phyloP scores from a whole-genome alignment of 352 stramenopile species.

The Blastocystis sp. region DNA sequence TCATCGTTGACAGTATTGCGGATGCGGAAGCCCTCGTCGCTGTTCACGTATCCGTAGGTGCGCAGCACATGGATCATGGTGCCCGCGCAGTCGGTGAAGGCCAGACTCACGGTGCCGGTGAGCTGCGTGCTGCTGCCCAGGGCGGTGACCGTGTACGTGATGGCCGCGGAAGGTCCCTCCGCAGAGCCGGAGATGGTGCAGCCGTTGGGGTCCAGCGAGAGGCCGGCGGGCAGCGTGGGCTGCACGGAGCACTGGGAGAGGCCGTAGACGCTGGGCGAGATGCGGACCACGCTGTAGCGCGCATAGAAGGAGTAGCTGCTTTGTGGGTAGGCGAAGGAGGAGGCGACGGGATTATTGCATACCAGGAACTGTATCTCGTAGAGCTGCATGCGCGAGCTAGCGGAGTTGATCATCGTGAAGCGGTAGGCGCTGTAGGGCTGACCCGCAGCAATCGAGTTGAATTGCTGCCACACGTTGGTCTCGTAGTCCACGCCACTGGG shows the following conservation, averaged over 20 bases:
- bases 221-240: neutral
- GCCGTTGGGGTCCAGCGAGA: neutral
- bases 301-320: neutral
- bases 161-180: neutral
- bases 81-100: neutral
- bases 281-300: neutral
- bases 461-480: neutral
- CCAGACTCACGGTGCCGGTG: neutral
- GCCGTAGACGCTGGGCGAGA: neutral
- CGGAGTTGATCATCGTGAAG: neutral
- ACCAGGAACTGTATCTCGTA: neutral
- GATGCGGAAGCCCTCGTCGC: neutral
- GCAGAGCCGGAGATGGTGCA: neutral
- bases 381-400: neutral
- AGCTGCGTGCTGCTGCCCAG: neutral
- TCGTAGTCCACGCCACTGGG: neutral
- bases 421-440: neutral
- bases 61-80: neutral
- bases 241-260: neutral
- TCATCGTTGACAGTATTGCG: neutral
- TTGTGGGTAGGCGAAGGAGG: neutral
- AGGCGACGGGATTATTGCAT: neutral
- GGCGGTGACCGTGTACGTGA: slow-evolving; percentile 5
- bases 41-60: neutral
- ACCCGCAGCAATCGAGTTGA: neutral